phyloP scores from a whole-genome alignment of 1,284 basidiomycete species.

The Volvariella volvacea region DNA sequence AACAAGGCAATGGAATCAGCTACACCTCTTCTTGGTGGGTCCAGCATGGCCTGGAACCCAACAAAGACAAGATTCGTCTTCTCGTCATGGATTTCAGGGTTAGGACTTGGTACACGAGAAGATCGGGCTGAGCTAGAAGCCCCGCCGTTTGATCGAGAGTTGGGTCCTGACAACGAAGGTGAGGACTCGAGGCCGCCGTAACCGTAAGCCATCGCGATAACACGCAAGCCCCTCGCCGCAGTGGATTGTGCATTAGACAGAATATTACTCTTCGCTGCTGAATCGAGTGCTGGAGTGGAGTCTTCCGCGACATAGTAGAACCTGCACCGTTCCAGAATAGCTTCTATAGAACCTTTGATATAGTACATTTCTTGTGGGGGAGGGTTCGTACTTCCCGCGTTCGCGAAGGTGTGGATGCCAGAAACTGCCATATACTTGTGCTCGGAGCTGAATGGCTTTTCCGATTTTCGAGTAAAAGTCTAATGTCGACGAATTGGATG shows the following conservation, averaged over 20 bases:
- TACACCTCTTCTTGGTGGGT: constrained; percentile 93
- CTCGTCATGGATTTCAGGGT: constrained; percentile 19
- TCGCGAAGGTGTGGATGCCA: constrained; percentile 46
- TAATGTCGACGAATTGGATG: constrained; percentile 18
- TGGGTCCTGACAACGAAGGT: constrained; percentile 11
- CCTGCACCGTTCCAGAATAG: constrained; percentile 79
- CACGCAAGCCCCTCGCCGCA: constrained; percentile 74
- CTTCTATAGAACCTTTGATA: constrained; percentile 90
- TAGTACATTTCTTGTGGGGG: constrained; percentile 71
- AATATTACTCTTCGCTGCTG: constrained; percentile 60
- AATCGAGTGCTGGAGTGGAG: constrained; percentile 74
- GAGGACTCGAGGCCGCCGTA: constrained; percentile 49
- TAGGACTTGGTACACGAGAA: constrained; percentile 17
- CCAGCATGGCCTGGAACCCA: constrained; percentile 93
- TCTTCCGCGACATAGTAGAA: constrained; percentile 85
- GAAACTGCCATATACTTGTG: constrained; percentile 89
- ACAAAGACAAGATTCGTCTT: constrained; percentile 76
- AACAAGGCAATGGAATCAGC: constrained; percentile 78
- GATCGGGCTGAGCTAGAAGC: constrained; percentile 1
- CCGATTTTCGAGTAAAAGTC: constrained; percentile 71
- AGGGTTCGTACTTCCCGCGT: constrained; percentile 28
- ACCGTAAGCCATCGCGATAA: constrained; percentile 89
- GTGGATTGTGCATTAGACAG: constrained; percentile 63
- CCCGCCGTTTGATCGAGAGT: constrained; percentile 13
- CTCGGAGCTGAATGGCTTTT: constrained; percentile 90